These are phyloP conservation scores for Penicillium palitans DNA, from an alignment of 2,329 filamentous ascomycete genomes.

Conservation along the genomic window DNA sequence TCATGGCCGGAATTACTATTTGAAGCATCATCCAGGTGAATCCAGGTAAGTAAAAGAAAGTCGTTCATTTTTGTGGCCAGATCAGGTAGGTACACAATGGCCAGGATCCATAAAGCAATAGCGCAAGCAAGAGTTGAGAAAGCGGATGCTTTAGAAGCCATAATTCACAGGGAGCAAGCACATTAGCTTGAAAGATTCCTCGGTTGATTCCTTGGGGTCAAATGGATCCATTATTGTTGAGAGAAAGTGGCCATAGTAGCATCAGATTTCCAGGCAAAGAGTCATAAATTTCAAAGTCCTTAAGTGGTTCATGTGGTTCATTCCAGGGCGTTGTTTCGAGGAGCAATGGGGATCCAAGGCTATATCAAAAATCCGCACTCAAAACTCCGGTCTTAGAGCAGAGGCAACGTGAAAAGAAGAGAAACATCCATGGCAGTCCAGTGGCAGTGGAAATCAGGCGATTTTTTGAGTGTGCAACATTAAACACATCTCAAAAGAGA, in stretches of 20 bases:
- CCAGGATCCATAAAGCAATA: slow-evolving; percentile 18
- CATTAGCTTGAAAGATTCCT: slow-evolving; percentile 21
- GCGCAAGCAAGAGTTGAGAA: slow-evolving; percentile 14
- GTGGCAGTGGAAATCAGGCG: slow-evolving; percentile 18
- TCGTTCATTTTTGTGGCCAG: slow-evolving; percentile 7
- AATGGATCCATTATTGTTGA: slow-evolving; percentile 15
- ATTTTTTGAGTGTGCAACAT: slow-evolving; percentile 39
- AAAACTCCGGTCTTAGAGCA: slow-evolving; percentile 32
- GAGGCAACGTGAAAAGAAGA: slow-evolving; percentile 19
- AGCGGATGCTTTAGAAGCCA: slow-evolving; percentile 16
- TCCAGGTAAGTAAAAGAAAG: slow-evolving; percentile 14
- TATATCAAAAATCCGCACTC: slow-evolving; percentile 23
- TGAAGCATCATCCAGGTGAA: slow-evolving; percentile 6
- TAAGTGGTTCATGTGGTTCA: slow-evolving; percentile 12
- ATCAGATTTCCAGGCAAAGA: slow-evolving; percentile 16
- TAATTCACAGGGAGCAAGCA: slow-evolving; percentile 18
- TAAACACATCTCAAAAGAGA: slow-evolving; percentile 43
- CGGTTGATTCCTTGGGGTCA: slow-evolving; percentile 5
- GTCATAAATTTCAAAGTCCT: slow-evolving; percentile 15
- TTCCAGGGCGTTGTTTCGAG: slow-evolving; percentile 12
- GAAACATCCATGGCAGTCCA: slow-evolving; percentile 23
- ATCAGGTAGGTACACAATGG: slow-evolving; percentile 6
- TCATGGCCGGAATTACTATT: slow-evolving; percentile 12
- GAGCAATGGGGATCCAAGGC: slow-evolving; percentile 11
- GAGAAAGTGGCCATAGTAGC: slow-evolving; percentile 11